Conservation (phyloP, 192 early-diverging fungal genomes). For the Diversispora epigaea region DNA sequence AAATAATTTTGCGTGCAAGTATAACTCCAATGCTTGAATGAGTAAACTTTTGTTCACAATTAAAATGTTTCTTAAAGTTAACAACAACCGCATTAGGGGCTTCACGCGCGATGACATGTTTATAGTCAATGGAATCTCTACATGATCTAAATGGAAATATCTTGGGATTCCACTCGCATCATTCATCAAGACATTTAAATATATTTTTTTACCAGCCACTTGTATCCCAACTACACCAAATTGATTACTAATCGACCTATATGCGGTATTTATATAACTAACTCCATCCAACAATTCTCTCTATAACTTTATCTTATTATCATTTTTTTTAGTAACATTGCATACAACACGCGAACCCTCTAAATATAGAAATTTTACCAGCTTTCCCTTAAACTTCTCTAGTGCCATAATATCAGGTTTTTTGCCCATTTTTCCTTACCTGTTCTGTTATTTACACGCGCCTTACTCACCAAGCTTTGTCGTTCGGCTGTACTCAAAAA, state of each 20-base stretch:
- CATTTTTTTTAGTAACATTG: slow-evolving; percentile 18
- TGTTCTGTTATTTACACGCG: background rate
- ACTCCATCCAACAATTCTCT: slow-evolving; percentile 25
- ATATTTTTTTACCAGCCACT: slow-evolving; percentile 22
- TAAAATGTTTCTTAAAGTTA: slow-evolving; percentile 10
- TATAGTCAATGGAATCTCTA: background rate
- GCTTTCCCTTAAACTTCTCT: slow-evolving; percentile 3
- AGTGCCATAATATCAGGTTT: slow-evolving; percentile 18
- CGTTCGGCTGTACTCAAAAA: too few relatives aligned
- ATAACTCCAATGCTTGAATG: too few relatives aligned
- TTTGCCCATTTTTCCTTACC: background rate
- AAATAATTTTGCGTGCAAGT: too few relatives aligned
- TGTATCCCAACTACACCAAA: slow-evolving; percentile 25
- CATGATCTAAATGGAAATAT: slow-evolving; percentile 15
- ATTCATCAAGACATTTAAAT: slow-evolving; percentile 3
- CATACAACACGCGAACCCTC: slow-evolving; percentile 15
- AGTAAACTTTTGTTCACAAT: background rate
- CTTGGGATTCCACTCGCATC: background rate
- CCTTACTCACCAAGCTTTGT: too few relatives aligned
- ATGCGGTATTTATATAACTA: slow-evolving; percentile 17
- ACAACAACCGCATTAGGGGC: background rate
- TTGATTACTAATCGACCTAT: slow-evolving; percentile 26
- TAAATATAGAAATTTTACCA: slow-evolving; percentile 4
- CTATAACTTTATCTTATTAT: slow-evolving; percentile 23
- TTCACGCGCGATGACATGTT: background rate